Base-by-base conservation (phyloP, 192 early-diverging fungal species). In the Coemansia sp. region DNA sequence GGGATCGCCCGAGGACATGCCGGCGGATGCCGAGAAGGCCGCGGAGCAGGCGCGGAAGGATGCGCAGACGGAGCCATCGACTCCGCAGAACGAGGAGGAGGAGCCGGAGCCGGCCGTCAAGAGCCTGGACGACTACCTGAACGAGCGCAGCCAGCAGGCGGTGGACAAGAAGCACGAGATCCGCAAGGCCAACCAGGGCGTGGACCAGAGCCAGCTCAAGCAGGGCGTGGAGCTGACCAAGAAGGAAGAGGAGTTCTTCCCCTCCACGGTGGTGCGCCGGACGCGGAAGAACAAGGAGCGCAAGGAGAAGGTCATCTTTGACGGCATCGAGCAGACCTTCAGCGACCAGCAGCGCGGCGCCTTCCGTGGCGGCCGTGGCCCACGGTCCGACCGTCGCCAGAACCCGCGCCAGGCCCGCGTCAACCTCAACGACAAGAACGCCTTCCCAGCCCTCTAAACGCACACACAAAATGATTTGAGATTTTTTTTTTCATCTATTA, bases 181-280 rank as follows among this genome's bases (percentile, higher is more conserved):
- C 36, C 86, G 95, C 63, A 84, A 88, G 70, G 84, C 93, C 66
- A 96, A 96, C 79, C 91, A 94, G 65, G 93, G 87, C 43, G 82
- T 83, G 26, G 93, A 94, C 60, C 83, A 91, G 42, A 68, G 76
- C 55, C 82, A 92, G 76, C 91, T 90, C 83, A 92, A 93, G 86
- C 81, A 81, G 55, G 71, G 82, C 50, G 84, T 87, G 62, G 76
- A 83, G 23, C 77, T 95, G 54, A 63, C 82, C 47, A 86, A 88
- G 65, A 78, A 77, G 21, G 88, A 91, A 21, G 84, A 87, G 50
- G 88, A 82, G 26, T 90, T 87, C 57, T 87, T 86, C 57, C 83
- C 87, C n/a, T 73, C 79, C 57, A 73, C 65, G 57, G 55, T 48
- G 19, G 50, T 50, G 40, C 81, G 74, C 68, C 78, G 70, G 78